phyloP scores from a whole-genome alignment of 345 rosid genomes.

The Kernera saxatilis region DNA sequence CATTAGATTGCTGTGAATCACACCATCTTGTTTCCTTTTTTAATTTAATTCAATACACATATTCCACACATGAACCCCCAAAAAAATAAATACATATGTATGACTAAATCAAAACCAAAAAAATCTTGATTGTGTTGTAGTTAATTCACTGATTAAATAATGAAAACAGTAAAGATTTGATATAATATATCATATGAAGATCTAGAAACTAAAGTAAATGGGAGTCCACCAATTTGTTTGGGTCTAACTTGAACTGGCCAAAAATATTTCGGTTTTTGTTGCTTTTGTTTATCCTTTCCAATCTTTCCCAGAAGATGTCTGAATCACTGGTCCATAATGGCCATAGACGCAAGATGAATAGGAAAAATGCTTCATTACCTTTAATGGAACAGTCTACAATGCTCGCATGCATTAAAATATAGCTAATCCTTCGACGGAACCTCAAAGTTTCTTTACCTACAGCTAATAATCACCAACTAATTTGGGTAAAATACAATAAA shows the following conservation, averaged over 20 bases:
- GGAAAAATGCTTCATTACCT: slow-evolving; percentile 4
- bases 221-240: too few relatives aligned
- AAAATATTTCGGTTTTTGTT: neutral
- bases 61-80: neutral
- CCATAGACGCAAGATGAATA: neutral
- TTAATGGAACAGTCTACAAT: slow-evolving; percentile 3
- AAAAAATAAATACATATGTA: too few relatives aligned
- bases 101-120: too few relatives aligned
- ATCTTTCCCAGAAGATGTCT: neutral
- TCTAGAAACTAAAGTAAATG: too few relatives aligned
- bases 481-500: neutral
- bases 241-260: too few relatives aligned
- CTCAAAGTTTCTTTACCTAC: slow-evolving; percentile 13
- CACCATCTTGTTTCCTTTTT: neutral
- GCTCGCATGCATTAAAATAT: neutral
- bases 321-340: neutral
- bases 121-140: too few relatives aligned
- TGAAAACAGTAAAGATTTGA: neutral
- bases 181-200: too few relatives aligned
- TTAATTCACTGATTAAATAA: neutral
- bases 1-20: neutral
- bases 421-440: neutral
- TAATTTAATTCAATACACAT: neutral
- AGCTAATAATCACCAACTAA: slow-evolving; percentile 8
- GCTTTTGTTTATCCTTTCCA: neutral